Evolutionary conservation across 2,329 filamentous ascomycete genomes (phyloP).

Genomic region (Gyromitra esculenta): DNA sequence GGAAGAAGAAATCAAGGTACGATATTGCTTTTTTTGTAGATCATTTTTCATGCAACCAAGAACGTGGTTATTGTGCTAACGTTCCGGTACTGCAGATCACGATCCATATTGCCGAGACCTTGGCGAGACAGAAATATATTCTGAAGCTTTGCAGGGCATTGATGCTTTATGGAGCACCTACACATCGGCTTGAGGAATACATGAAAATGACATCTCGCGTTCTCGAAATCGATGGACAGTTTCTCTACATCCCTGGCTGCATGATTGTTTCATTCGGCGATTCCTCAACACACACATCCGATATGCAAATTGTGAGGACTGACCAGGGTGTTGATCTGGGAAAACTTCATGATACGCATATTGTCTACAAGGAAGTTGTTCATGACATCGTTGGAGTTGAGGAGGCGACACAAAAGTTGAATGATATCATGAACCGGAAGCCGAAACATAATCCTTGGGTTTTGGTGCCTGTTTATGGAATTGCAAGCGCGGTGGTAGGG

Average conservation of each 20-base stretch:
- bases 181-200: slow-evolving; percentile 88
- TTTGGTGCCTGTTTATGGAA: slow-evolving; percentile 74
- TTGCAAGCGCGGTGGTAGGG: slow-evolving; percentile 78
- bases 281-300: slow-evolving; percentile 76
- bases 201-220: slow-evolving; percentile 90
- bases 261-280: slow-evolving; percentile 96
- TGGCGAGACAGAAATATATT: slow-evolving; percentile 83
- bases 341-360: slow-evolving; percentile 76
- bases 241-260: slow-evolving; percentile 87
- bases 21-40: slow-evolving; percentile 30
- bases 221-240: slow-evolving; percentile 87
- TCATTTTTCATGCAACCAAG: not conserved
- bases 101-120: slow-evolving; percentile 72
- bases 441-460: slow-evolving; percentile 67
- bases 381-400: slow-evolving; percentile 79
- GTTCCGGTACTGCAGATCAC: slow-evolving; percentile 65
- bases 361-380: slow-evolving; percentile 83
- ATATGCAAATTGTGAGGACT: slow-evolving; percentile 77
- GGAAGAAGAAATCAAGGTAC: slow-evolving; percentile 64
- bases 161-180: slow-evolving; percentile 91
- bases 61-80: slow-evolving; percentile 15
- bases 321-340: slow-evolving; percentile 77
- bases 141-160: slow-evolving; percentile 84
- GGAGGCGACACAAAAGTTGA: slow-evolving; percentile 71
- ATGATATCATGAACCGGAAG: slow-evolving; percentile 68